phyloP scores from a whole-genome alignment of 169 alveolate species.

The Cystoisospora suis region DNA sequence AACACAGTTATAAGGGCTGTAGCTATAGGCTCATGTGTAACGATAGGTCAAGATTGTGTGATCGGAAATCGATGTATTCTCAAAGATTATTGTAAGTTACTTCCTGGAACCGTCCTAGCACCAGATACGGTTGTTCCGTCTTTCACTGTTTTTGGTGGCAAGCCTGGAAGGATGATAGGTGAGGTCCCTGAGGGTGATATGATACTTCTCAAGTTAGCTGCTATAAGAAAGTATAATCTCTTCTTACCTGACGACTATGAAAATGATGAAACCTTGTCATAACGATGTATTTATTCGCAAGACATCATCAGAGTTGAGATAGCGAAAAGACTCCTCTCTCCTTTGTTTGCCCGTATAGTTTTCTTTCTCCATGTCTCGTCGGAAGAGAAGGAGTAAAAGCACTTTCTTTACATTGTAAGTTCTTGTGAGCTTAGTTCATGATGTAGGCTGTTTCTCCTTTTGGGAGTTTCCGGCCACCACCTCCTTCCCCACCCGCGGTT shows the following conservation, averaged over 20 bases:
- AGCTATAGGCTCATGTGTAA: conserved; percentile 81
- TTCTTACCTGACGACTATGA: neutral
- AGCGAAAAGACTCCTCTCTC: neutral
- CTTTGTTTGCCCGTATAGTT: neutral
- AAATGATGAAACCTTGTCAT: neutral
- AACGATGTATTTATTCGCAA: neutral
- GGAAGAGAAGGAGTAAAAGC: too few species aligned
- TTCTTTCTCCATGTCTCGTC: too few species aligned
- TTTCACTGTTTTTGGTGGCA: conserved; percentile 85
- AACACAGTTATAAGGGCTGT: conserved; percentile 78
- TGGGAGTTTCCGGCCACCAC: neutral
- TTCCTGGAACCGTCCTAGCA: conserved; percentile 80
- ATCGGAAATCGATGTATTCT: conserved; percentile 81
- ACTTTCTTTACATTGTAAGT: too few species aligned
- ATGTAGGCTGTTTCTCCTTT: neutral
- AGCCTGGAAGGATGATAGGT: conserved; percentile 82
- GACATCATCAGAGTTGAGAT: too few species aligned
- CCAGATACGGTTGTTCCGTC: conserved; percentile 86
- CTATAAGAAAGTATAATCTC: neutral
- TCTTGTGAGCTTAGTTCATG: neutral
- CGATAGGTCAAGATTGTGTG: conserved; percentile 83
- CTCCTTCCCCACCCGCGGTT: neutral
- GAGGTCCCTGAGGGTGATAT: conserved; percentile 76
- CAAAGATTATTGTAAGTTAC: conserved; percentile 77
- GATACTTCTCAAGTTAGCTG: conserved; percentile 56